Evolutionary conservation across 1,139 yeast species (phyloP), one percentile per base, ranked within the genome.

Genomic region (Blastobotrys illinoisensis): DNA sequence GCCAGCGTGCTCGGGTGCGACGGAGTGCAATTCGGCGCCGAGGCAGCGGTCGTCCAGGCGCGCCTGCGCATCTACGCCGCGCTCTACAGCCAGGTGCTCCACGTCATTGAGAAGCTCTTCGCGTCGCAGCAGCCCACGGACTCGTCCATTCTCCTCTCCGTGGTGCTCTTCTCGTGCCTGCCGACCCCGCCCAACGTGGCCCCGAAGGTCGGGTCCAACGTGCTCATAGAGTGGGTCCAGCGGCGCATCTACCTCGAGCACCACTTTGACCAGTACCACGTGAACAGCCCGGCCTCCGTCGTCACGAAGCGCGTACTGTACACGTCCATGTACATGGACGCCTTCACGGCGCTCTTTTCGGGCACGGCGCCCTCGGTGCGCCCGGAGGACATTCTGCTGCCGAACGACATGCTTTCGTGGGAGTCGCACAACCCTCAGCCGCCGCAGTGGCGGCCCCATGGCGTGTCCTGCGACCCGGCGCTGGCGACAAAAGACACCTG

Each of bases 191-290:
- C 51, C 13, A 44, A 44, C 14, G 32, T 21, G 47, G 26, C 21
- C 20, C 47, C 51, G 18, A 44, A 44, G n/a, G 44, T 43, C 28
- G 19, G 47, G 3, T 36, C 44, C 24, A 24, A 40, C 36, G 44
- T 49, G 51, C 16, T 49, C 2, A 18, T 23, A 28, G 51, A 49
- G 26, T 49, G 51, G 51, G 43, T 49, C 20, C 28, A 43, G n/a
- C 46, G 46, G 23, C 47, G 47, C 13, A 44, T 32, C 4, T 44
- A 19, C 9, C 13, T 20, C 23, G 21, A 18, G 23, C 21, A 44
- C 9, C 46, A 9, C 5, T 19, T 18, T 23, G 21, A 19, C 23
- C 23, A 44, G 24, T 18, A 19, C 14, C 46, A 19, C 1, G 14
- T 20, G 16, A 44, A 20, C 23, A 19, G 14, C 24, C 21, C 24